These are phyloP conservation scores for Dryadomyces quercivorus DNA, from an alignment of 2,329 filamentous ascomycete genomes.

Conservation along the genomic window DNA sequence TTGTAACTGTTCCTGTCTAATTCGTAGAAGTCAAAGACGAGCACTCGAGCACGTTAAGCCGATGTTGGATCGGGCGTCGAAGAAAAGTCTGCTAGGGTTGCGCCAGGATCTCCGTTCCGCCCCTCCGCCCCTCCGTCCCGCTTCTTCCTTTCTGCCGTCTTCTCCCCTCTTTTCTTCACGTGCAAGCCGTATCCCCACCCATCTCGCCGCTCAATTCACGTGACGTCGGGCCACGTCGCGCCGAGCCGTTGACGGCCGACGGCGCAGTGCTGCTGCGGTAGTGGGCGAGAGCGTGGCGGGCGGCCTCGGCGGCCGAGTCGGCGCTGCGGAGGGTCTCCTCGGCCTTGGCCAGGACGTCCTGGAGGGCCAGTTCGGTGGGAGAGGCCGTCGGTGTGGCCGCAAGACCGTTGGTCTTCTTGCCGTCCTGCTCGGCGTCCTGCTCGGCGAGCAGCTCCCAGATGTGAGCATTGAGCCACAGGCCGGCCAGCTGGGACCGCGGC, in stretches of 20 bases:
- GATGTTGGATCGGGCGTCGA: too few relatives aligned
- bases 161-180: neutral
- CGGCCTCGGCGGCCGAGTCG: conserved; percentile 33
- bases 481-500: conserved; percentile 36
- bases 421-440: conserved; percentile 2
- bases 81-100: too few relatives aligned
- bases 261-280: conserved; percentile 16
- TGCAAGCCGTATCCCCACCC: conserved; percentile 41
- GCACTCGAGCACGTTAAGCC: too few relatives aligned
- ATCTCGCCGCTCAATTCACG: conserved; percentile 48
- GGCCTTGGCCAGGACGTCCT: conserved; percentile 29
- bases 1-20: too few relatives aligned
- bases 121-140: too few relatives aligned
- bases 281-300: conserved; percentile 27
- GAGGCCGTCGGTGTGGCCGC: conserved; percentile 22
- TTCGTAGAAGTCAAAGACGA: too few relatives aligned
- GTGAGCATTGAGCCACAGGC: conserved; percentile 50
- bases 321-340: conserved; percentile 33
- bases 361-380: conserved; percentile 28
- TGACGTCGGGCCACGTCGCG: conserved; percentile 35
- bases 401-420: conserved; percentile 17
- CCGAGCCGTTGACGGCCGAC: conserved; percentile 10
- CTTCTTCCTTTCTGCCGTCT: neutral
- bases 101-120: too few relatives aligned
- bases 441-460: conserved; percentile 37